Conservation (phyloP, 192 early-diverging fungal species). For the Gonapodya prolifera region DNA sequence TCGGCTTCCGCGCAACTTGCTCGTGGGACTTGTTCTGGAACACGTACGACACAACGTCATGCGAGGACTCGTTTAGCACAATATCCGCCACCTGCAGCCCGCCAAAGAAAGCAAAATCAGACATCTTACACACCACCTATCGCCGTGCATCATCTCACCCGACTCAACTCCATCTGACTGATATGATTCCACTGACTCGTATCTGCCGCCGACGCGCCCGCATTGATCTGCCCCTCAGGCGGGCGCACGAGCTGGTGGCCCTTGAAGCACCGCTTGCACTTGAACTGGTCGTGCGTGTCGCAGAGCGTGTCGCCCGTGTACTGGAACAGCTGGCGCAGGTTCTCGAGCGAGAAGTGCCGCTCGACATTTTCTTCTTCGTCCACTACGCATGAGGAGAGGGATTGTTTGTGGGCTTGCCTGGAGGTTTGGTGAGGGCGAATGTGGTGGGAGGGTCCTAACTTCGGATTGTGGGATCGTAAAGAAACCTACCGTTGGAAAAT, state of each 20-base stretch:
- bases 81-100: slow-evolving; percentile 6
- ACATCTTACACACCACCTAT: too few relatives aligned
- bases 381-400: slow-evolving; percentile 83
- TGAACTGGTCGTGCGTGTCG: slow-evolving; percentile 97
- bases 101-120: too few relatives aligned
- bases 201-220: not conserved
- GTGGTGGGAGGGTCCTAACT: not conserved
- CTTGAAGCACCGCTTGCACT: slow-evolving; percentile 78
- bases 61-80: not conserved
- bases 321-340: slow-evolving; percentile 81
- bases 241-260: slow-evolving; percentile 65
- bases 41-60: slow-evolving; percentile 4
- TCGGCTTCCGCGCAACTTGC: too few relatives aligned
- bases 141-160: not conserved
- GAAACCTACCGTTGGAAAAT: slow-evolving; percentile 90
- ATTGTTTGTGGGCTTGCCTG: slow-evolving; percentile 54
- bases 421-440: not conserved
- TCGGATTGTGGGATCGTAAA: not conserved
- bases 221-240: slow-evolving; percentile 15
- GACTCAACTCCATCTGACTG: not conserved
- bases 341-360: slow-evolving; percentile 83
- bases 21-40: slow-evolving; percentile 6
- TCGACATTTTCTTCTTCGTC: slow-evolving; percentile 88
- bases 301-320: slow-evolving; percentile 55
- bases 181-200: slow-evolving; percentile 10